These are phyloP conservation scores for Entoloma clypeatum DNA, from an alignment of 1,284 basidiomycete species.

Conservation along the genomic window DNA sequence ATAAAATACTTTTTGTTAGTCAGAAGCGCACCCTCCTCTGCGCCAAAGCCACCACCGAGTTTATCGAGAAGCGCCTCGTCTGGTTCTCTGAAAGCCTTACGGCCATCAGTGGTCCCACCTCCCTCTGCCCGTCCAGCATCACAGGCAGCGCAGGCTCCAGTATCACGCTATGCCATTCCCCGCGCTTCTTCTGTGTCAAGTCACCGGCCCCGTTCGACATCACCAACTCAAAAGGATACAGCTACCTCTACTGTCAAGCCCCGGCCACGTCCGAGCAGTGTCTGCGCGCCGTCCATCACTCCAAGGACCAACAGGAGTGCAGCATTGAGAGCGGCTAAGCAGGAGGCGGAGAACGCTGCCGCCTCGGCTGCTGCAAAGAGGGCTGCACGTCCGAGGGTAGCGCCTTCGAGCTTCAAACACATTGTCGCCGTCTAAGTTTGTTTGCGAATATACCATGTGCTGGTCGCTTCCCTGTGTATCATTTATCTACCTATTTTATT, in stretches of 20 bases:
- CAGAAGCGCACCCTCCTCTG: slow-evolving; percentile 34
- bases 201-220: slow-evolving; percentile 14
- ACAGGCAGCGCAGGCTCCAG: slow-evolving; percentile 21
- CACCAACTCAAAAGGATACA: slow-evolving; percentile 9
- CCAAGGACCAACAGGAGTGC: slow-evolving; percentile 75
- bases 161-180: slow-evolving; percentile 14
- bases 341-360: slow-evolving; percentile 45
- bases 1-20: slow-evolving; percentile 31
- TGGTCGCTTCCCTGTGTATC: slow-evolving; percentile 8
- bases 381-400: slow-evolving; percentile 25
- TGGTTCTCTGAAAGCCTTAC: slow-evolving; percentile 20
- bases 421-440: slow-evolving; percentile 18
- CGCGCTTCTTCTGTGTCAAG: slow-evolving; percentile 22
- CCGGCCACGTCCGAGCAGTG: slow-evolving; percentile 49
- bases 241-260: slow-evolving; percentile 10
- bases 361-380: slow-evolving; percentile 36
- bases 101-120: slow-evolving; percentile 5
- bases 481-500: slow-evolving; percentile 1
- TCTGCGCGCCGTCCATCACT: slow-evolving; percentile 51
- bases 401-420: slow-evolving; percentile 38
- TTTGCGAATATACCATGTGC: slow-evolving; percentile 6
- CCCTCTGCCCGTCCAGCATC: slow-evolving; percentile 27
- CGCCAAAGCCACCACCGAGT: slow-evolving; percentile 40
- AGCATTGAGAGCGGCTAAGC: slow-evolving; percentile 65
- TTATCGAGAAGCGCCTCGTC: slow-evolving; percentile 40